Evolutionary conservation across 352 stramenopile species (phyloP).

Genomic region (Phytophthora uliginosa): DNA sequence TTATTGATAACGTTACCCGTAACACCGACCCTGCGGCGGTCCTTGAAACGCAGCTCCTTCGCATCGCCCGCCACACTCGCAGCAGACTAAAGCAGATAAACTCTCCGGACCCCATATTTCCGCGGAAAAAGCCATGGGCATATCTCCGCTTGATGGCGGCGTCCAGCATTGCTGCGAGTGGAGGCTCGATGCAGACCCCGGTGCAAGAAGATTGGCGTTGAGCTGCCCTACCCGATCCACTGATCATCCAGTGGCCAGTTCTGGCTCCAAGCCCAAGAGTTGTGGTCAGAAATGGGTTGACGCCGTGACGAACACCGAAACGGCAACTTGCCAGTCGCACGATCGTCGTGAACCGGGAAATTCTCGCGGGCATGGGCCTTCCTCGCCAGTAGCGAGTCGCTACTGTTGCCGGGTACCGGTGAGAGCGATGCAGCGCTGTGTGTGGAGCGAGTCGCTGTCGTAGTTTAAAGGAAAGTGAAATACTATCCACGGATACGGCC

Average conservation of each 20-base stretch:
- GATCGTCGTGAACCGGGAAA: neutral
- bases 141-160: neutral
- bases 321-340: slow-evolving; percentile 14
- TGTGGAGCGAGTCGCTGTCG: neutral
- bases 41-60: too few relatives aligned
- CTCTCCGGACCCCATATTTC: neutral
- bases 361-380: neutral
- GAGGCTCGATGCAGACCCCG: neutral
- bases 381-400: too few relatives aligned
- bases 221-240: neutral
- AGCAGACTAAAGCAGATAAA: neutral
- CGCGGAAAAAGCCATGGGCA: slow-evolving; percentile 1
- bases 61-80: too few relatives aligned
- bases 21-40: too few relatives aligned
- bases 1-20: neutral
- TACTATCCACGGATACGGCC: neutral
- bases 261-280: slow-evolving; percentile 1
- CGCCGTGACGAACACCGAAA: slow-evolving; percentile 19
- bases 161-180: neutral
- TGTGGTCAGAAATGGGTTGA: slow-evolving; percentile 23
- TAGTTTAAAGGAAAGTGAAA: neutral
- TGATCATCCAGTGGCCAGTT: neutral
- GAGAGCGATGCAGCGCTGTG: neutral
- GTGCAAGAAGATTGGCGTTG: neutral
- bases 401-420: too few relatives aligned